Conservation (phyloP, 352 stramenopile species). For the Globisporangium carolinianum region DNA sequence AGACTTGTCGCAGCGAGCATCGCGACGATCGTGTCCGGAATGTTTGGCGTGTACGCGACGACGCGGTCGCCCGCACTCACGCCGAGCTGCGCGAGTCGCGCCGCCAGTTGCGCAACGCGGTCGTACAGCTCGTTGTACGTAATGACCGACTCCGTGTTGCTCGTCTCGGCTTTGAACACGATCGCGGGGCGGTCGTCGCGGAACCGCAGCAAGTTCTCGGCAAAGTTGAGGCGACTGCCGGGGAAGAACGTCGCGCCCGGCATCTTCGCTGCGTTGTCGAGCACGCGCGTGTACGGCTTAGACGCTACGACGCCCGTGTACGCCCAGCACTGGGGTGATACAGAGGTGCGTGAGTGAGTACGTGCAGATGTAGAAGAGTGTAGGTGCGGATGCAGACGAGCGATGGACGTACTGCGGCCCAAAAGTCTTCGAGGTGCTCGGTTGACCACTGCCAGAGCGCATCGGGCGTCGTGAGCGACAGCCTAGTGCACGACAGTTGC, state of each 20-base stretch:
- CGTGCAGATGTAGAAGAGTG: too few species aligned
- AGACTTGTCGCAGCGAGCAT: conserved; percentile 72
- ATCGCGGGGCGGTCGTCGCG: conserved; percentile 64
- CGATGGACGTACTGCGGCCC: conserved; percentile 25
- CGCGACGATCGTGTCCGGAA: conserved; percentile 60
- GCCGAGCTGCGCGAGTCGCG: conserved; percentile 34
- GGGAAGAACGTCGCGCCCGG: conserved; percentile 67
- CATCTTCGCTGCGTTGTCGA: conserved; percentile 66
- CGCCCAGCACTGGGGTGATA: conserved; percentile 41
- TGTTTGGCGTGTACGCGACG: conserved; percentile 63
- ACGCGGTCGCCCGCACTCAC: conserved; percentile 53
- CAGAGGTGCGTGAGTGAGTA: background rate
- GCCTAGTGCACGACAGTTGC: conserved; percentile 10
- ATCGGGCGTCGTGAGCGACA: conserved; percentile 31
- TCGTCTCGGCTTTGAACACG: conserved; percentile 71
- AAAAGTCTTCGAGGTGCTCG: conserved; percentile 58
- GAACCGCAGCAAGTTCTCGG: conserved; percentile 69
- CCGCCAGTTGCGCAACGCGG: conserved; percentile 39
- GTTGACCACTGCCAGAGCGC: conserved; percentile 72
- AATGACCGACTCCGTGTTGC: conserved; percentile 43
- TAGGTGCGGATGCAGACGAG: background rate
- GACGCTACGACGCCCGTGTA: conserved; percentile 64
- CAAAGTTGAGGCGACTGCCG: conserved; percentile 62
- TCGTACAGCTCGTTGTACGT: conserved; percentile 61
- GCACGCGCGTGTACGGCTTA: conserved; percentile 38